These are phyloP conservation scores for Acorus gramineus DNA, from an alignment of 106 monocot genomes.

Conservation along the genomic window DNA sequence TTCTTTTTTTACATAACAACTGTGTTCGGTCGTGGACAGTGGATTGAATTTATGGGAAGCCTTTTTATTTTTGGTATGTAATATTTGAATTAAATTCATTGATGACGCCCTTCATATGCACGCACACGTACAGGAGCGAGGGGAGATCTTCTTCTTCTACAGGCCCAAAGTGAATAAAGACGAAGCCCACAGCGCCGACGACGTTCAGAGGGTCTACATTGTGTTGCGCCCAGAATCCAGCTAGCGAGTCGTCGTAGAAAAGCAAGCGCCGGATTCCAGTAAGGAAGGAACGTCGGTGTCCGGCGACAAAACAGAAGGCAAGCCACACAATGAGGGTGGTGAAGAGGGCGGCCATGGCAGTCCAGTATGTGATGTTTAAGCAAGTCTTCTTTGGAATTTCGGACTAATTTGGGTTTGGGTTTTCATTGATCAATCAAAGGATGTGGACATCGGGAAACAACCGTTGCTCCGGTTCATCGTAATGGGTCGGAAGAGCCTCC, in stretches of 20 bases:
- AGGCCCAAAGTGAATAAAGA: conserved; percentile 60
- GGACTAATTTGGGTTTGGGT: too few species aligned
- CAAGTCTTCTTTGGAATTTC: too few species aligned
- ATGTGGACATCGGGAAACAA: conserved; percentile 55
- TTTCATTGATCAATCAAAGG: conserved; percentile 8
- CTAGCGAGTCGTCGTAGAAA: conserved; percentile 30
- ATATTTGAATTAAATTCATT: too few species aligned
- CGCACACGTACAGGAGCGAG: conserved; percentile 40
- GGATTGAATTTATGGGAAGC: too few species aligned
- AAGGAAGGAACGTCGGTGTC: conserved; percentile 20
- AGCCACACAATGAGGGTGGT: neutral
- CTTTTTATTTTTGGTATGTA: too few species aligned
- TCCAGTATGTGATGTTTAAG: conserved; percentile 17
- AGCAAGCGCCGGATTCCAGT: conserved; percentile 48
- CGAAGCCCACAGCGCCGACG: conserved; percentile 44
- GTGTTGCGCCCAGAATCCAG: conserved; percentile 53
- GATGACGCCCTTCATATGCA: too few species aligned
- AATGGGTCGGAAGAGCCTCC: conserved; percentile 78
- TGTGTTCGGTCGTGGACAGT: too few species aligned
- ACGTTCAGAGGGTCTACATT: conserved; percentile 62
- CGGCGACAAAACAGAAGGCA: too few species aligned
- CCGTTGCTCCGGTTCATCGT: conserved; percentile 48
- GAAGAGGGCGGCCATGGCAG: conserved; percentile 50
- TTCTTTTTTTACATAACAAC: too few species aligned
- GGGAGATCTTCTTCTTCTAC: conserved; percentile 85